phyloP scores from a whole-genome alignment of 2,329 filamentous ascomycete genomes.

The Fusarium decemcellulare region DNA sequence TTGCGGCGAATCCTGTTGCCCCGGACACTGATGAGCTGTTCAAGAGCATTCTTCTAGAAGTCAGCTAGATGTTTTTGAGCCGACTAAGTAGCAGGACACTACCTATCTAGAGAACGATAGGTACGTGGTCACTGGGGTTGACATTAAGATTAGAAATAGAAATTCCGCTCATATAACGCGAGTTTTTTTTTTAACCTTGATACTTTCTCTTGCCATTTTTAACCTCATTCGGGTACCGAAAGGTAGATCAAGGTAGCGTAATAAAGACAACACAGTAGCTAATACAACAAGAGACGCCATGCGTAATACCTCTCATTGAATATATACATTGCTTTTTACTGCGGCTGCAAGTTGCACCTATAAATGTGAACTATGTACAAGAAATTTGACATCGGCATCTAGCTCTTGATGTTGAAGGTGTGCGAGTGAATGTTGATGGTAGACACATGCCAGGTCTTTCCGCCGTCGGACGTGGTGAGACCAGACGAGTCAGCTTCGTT shows the following conservation, averaged over 20 bases:
- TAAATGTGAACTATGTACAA: not conserved
- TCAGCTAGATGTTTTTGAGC: not conserved
- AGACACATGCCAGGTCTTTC: conserved; percentile 29
- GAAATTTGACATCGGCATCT: not conserved
- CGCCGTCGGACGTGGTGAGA: conserved; percentile 27
- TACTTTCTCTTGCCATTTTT: too few relatives aligned
- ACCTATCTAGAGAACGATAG: too few relatives aligned
- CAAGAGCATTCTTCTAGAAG: not conserved
- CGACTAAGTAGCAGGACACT: too few relatives aligned
- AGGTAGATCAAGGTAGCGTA: too few relatives aligned
- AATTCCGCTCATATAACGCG: too few relatives aligned
- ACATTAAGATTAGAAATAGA: not conserved
- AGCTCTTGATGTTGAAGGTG: conserved; percentile 23
- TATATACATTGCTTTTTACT: not conserved
- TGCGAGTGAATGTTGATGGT: conserved; percentile 33
- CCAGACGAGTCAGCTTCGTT: conserved; percentile 30
- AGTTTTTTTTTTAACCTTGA: too few relatives aligned
- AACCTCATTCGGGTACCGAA: too few relatives aligned
- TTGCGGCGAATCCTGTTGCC: not conserved
- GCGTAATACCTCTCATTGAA: too few relatives aligned
- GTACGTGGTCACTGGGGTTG: too few relatives aligned
- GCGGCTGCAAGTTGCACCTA: not conserved
- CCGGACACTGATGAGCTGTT: not conserved
- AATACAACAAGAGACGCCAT: too few relatives aligned
- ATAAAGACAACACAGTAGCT: too few relatives aligned